Evolutionary conservation across 805 yeast genomes (phyloP).

Genomic region (Ogataea chonburiensis): DNA sequence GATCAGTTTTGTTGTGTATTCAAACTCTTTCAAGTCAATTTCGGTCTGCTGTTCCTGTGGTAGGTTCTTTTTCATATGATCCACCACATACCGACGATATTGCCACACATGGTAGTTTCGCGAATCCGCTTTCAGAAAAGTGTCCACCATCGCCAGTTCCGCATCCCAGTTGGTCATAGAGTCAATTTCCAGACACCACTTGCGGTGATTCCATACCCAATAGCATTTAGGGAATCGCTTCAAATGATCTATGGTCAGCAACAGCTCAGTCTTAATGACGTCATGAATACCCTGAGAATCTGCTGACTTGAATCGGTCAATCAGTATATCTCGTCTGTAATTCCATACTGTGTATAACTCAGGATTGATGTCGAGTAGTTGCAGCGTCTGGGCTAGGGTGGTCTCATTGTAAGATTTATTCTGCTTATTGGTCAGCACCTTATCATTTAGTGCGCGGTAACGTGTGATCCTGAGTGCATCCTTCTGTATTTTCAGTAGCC

Average conservation of each 20-base stretch:
- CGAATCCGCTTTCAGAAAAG: conserved; percentile 66
- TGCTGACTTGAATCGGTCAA: conserved; percentile 29
- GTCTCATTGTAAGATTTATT: conserved; percentile 33
- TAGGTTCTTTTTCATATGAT: conserved; percentile 24
- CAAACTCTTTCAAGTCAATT: conserved; percentile 54
- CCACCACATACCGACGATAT: conserved; percentile 73
- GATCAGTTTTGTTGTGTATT: conserved; percentile 75
- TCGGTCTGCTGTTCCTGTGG: conserved; percentile 8
- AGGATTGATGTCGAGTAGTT: conserved; percentile 66
- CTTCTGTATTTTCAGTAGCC: conserved; percentile 45
- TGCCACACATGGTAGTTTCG: conserved; percentile 97
- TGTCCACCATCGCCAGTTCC: conserved; percentile 70
- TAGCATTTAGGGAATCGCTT: conserved; percentile 81
- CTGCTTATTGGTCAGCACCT: conserved; percentile 40
- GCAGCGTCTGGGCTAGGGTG: conserved; percentile 53
- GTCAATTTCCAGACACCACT: conserved; percentile 69
- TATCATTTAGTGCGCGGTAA: conserved; percentile 48
- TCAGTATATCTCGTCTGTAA: conserved; percentile 71
- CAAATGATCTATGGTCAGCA: conserved; percentile 56
- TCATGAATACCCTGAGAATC: conserved; percentile 22
- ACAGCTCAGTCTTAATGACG: conserved; percentile 55
- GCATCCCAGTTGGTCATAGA: conserved; percentile 56
- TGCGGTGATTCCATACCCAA: conserved; percentile 95
- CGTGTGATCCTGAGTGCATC: conserved; percentile 62
- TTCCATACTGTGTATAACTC: conserved; percentile 92